Evolutionary conservation across 2,329 filamentous ascomycete genomes (phyloP).

Genomic region (Talaromyces sp.): DNA sequence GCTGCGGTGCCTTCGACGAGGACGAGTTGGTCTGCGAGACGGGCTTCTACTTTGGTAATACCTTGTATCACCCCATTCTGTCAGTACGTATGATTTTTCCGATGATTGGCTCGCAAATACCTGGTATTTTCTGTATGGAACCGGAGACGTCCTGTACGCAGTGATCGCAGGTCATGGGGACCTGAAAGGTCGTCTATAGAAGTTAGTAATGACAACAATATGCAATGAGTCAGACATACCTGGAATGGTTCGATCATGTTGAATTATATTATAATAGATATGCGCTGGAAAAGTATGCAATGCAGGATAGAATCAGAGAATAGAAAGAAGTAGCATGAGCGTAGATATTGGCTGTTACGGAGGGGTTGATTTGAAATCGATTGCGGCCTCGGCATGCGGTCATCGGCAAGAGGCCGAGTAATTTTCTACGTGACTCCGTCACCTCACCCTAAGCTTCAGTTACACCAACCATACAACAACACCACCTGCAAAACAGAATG

Average conservation of each 20-base stretch:
- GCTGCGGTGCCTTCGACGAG: slow-evolving; percentile 83
- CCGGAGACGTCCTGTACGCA: slow-evolving; percentile 85
- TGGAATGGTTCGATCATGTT: slow-evolving; percentile 47
- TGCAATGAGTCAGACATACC: slow-evolving; percentile 29
- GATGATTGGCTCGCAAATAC: slow-evolving; percentile 37
- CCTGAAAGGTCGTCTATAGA: slow-evolving; percentile 76
- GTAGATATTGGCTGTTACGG: slow-evolving; percentile 4
- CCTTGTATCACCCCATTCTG: slow-evolving; percentile 46
- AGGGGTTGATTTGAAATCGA: slow-evolving; percentile 19
- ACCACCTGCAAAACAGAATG: background rate
- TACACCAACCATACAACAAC: background rate
- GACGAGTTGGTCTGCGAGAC: slow-evolving; percentile 77
- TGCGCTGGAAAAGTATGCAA: background rate
- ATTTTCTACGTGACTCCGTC: background rate
- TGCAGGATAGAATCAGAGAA: background rate
- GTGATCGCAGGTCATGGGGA: slow-evolving; percentile 84
- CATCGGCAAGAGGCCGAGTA: slow-evolving; percentile 1
- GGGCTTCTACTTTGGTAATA: slow-evolving; percentile 77
- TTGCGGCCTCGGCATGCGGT: slow-evolving; percentile 17
- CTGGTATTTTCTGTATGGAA: slow-evolving; percentile 69
- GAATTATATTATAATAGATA: background rate
- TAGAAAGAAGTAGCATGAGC: background rate
- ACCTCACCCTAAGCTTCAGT: background rate
- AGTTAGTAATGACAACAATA: slow-evolving; percentile 19
- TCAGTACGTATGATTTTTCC: background rate